Base-by-base conservation (phyloP, 2,329 filamentous ascomycete genomes). In the Talaromyces sp. region DNA sequence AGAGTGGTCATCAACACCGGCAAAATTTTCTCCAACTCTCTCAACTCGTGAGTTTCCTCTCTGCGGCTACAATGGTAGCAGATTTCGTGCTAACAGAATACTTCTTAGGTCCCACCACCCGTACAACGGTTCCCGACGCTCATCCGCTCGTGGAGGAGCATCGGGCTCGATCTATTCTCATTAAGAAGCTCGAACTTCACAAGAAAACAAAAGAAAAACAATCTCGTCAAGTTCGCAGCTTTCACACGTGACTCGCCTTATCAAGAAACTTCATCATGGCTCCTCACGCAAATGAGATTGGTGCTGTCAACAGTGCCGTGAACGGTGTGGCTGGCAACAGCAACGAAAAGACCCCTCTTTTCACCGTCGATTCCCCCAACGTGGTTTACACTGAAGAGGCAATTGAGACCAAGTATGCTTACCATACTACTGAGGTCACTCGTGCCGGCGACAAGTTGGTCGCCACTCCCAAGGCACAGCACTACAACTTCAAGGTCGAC, bases 1-100 rank as follows among this genome's bases (percentile, higher is more conserved):
- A 82, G 79, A 74, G 84, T 88, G 87, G 82, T 90, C 88, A 82
- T 75, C 69, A 77, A 75, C 72, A 85, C 84, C 89, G 90, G 86
- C 92, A 97, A 91, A 83, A 97, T 92, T 93, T 97, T 97, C 90
- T 94, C 93, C 85, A 97, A 96, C 84, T 90, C 96, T 75, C 90
- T 97, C 73, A 95, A 95, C 87, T 97, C 93, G 93, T 97, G 87
- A 80, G 92, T 83, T 10, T 33, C 43, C 31, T 33, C 52, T 24
- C 33, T 22, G 13, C 11, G 10, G 19, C 52, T 22, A 10, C n/a
- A 37, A 8, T 59, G 47, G 58, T 7, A 22, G 14, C n/a, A 16
- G 14, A 54, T 45, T 33, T 77, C 19, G 27, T 64, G 52, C 37
- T 62, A 43, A n/a, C 16, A 5, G 31, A 37, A 48, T 45, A 16